Conservation (phyloP, 2,329 filamentous ascomycete genomes). For the Colletotrichum lupini region DNA sequence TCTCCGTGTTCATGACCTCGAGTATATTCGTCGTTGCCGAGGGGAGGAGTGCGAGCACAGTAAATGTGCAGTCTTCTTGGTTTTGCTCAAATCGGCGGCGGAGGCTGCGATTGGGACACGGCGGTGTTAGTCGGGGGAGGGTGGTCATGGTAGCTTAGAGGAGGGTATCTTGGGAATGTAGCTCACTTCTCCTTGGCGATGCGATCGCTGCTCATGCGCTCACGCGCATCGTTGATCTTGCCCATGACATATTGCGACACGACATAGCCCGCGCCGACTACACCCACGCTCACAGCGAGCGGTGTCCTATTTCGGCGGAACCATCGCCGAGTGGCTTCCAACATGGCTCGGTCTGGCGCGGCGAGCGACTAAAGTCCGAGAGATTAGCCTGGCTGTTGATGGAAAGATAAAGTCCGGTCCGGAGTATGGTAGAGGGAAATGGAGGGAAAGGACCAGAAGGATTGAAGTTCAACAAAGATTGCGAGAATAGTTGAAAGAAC, state of each 20-base stretch:
- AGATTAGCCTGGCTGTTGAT: neutral
- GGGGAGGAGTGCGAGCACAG: conserved; percentile 93
- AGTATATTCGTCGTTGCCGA: conserved; percentile 92
- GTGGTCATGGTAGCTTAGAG: neutral
- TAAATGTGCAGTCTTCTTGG: conserved; percentile 98
- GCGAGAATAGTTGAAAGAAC: neutral
- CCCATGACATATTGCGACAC: conserved; percentile 91
- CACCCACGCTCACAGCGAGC: conserved; percentile 86
- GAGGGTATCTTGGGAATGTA: neutral
- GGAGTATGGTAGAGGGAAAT: neutral
- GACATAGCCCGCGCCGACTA: conserved; percentile 90
- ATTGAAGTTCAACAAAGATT: neutral
- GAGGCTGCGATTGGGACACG: conserved; percentile 67
- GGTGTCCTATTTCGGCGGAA: conserved; percentile 90
- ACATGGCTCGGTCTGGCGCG: conserved; percentile 56
- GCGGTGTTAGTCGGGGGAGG: conserved; percentile 2
- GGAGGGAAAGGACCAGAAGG: neutral
- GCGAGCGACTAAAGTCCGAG: conserved; percentile 1
- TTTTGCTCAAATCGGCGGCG: conserved; percentile 98
- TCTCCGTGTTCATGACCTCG: conserved; percentile 88
- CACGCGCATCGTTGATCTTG: conserved; percentile 92
- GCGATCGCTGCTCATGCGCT: conserved; percentile 96
- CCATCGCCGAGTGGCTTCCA: conserved; percentile 85
- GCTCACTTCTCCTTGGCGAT: conserved; percentile 96
- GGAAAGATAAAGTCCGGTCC: neutral